Conservation (phyloP, 148 eudicot genomes). For the Talinum fruticosum region DNA sequence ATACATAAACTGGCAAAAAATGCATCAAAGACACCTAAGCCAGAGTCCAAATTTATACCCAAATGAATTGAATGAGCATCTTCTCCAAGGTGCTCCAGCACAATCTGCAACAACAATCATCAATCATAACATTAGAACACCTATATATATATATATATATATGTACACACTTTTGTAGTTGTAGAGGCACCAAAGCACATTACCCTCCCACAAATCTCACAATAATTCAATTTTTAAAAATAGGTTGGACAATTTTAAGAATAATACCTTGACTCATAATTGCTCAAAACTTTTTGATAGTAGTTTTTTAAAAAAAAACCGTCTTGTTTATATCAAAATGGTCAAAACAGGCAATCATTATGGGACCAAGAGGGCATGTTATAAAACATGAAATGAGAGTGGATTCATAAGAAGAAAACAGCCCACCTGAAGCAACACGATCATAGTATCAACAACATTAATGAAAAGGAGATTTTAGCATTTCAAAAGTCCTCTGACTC, state of each 20-base stretch:
- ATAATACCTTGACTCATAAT: not conserved
- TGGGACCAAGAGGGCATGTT: not conserved
- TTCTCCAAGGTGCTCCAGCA: conserved; percentile 54
- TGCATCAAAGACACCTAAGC: conserved; percentile 82
- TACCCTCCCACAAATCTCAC: not conserved
- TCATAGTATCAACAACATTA: not conserved
- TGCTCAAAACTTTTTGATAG: not conserved
- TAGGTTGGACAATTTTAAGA: not conserved
- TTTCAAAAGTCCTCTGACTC: not conserved
- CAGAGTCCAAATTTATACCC: conserved; percentile 66
- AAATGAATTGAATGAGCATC: conserved; percentile 45
- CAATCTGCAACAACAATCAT: conserved; percentile 41
- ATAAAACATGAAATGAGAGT: not conserved
- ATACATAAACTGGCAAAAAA: conserved; percentile 93
- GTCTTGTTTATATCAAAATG: not conserved
- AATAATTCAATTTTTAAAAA: not conserved
- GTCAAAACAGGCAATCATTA: not conserved
- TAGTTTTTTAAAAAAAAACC: not conserved
- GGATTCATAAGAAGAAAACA: not conserved
- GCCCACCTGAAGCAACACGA: not conserved
- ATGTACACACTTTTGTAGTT: too few species aligned
- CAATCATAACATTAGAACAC: not conserved
- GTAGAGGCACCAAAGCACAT: not conserved
- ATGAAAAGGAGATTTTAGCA: not conserved
- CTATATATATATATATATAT: too few species aligned